Evolutionary conservation across 2,329 filamentous ascomycete species (phyloP).

Genomic region (Neurospora sp.): DNA sequence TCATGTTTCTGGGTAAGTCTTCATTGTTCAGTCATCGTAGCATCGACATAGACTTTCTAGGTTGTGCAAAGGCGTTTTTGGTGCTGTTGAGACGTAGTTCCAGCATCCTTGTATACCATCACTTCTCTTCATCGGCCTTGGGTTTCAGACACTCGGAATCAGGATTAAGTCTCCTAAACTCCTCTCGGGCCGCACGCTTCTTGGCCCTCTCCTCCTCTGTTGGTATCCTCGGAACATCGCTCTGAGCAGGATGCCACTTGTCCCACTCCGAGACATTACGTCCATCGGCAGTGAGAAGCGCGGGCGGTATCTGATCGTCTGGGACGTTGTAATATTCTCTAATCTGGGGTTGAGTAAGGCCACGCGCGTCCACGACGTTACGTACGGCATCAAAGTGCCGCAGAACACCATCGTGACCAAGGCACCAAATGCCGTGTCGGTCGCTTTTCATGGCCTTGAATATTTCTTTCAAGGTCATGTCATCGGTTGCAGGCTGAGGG

Average conservation of each 20-base stretch:
- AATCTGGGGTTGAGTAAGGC: slow-evolving; percentile 12
- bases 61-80: no score
- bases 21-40: no score
- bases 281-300: slow-evolving; percentile 11
- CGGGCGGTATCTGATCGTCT: slow-evolving; percentile 4
- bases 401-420: slow-evolving; percentile 12
- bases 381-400: slow-evolving; percentile 11
- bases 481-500: slow-evolving; percentile 2
- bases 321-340: slow-evolving; percentile 10
- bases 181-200: background rate
- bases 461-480: slow-evolving; percentile 3
- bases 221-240: slow-evolving; percentile 10
- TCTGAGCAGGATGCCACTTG: slow-evolving; percentile 11
- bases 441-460: slow-evolving; percentile 3
- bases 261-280: slow-evolving; percentile 11
- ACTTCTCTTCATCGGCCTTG: background rate
- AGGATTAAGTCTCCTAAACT: background rate
- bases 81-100: no score
- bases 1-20: no score
- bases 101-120: background rate
- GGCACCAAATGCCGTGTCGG: slow-evolving; percentile 8
- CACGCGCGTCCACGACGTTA: slow-evolving; percentile 11
- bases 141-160: background rate
- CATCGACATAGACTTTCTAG: no score
- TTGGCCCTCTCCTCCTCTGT: slow-evolving; percentile 13